A percentile compares a stretch with the other conserved stretches of the same genome.
phyloP scores from a whole-genome alignment of 2,329 filamentous ascomycete species.

The Xylaria sp. region DNA sequence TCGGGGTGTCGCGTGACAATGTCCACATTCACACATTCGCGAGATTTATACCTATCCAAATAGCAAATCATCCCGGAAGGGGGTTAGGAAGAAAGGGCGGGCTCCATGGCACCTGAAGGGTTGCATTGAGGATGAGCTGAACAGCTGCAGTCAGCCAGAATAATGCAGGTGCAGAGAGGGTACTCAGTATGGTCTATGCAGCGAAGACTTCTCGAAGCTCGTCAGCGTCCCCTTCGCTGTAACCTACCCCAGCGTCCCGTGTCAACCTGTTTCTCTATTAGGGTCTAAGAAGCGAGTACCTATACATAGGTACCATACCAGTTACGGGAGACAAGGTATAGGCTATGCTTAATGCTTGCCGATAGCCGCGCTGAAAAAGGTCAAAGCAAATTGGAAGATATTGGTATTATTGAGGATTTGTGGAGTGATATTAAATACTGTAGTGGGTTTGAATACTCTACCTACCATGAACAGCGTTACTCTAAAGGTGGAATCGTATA shows the following conservation, averaged over 20 bases:
- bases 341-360: background rate
- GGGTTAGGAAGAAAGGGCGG: background rate
- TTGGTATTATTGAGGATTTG: too few relatives aligned
- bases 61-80: too few relatives aligned
- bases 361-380: background rate
- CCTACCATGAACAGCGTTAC: too few relatives aligned
- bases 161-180: constrained; percentile 33
- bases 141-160: constrained; percentile 34
- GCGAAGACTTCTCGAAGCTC: constrained; percentile 39
- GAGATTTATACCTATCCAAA: background rate
- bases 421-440: too few relatives aligned
- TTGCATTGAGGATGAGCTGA: constrained; percentile 33
- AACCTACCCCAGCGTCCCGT: constrained; percentile 31
- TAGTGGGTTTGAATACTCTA: too few relatives aligned
- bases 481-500: too few relatives aligned
- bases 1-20: background rate
- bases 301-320: background rate
- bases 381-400: background rate
- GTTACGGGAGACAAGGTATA: background rate
- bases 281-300: constrained; percentile 20
- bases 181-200: constrained; percentile 34
- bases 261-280: background rate
- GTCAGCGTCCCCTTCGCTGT: constrained; percentile 26
- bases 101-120: constrained; percentile 22
- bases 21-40: background rate